Conservation (phyloP, 2,329 filamentous ascomycete species). For the Neofusicoccum sp. region DNA sequence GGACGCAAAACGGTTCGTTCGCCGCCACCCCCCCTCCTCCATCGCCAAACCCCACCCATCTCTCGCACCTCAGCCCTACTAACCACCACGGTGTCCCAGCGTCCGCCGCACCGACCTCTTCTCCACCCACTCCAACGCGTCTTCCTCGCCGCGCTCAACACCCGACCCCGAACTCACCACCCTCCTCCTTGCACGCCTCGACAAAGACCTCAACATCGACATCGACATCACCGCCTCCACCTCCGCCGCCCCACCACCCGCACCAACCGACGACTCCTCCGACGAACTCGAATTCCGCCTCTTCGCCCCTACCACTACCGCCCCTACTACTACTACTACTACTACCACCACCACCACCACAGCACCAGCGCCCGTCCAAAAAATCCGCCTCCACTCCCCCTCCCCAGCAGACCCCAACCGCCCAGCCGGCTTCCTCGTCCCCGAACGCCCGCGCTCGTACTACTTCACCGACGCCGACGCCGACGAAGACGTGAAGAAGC, state of each 20-base stretch:
- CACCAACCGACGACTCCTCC: neutral
- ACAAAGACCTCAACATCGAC: neutral
- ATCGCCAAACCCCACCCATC: neutral
- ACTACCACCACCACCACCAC: neutral
- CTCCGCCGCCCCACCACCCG: neutral
- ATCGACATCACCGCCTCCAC: no score
- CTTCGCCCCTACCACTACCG: neutral
- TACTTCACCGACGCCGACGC: neutral
- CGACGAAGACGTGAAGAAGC: neutral
- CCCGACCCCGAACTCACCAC: neutral
- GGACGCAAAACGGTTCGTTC: neutral
- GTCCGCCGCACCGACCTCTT: conserved; percentile 11
- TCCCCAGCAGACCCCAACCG: neutral
- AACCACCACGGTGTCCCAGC: neutral
- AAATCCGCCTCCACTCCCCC: neutral
- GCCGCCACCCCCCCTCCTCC: neutral
- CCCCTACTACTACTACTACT: neutral
- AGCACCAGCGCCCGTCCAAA: neutral
- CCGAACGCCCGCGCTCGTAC: neutral
- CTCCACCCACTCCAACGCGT: neutral
- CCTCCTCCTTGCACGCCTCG: neutral
- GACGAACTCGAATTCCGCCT: conserved; percentile 8
- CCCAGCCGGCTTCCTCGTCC: neutral
- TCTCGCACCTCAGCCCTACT: neutral
- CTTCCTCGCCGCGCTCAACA: neutral